Percentiles rank a stretch among this genome's conserved stretches.
phyloP scores from a whole-genome alignment of 2,329 filamentous ascomycete genomes.

The Colletotrichum zoysiae region DNA sequence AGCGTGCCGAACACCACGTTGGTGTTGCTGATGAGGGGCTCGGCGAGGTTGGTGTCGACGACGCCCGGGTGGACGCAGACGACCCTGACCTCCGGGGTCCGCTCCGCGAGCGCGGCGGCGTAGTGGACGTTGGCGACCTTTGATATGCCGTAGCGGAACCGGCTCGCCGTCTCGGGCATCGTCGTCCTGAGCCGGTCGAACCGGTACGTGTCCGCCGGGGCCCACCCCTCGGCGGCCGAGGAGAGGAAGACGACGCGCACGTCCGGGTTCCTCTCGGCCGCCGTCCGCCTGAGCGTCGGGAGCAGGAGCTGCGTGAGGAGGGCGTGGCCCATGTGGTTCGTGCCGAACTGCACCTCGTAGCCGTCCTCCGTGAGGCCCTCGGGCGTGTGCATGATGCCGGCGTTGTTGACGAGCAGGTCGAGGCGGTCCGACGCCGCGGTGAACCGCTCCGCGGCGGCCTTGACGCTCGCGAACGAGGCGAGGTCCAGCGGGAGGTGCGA shows the following conservation, averaged over 20 bases:
- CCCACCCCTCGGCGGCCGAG: slow-evolving; percentile 45
- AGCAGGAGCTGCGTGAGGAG: slow-evolving; percentile 45
- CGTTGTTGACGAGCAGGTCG: slow-evolving; percentile 50
- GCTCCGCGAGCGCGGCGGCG: slow-evolving; percentile 48
- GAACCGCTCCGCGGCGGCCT: slow-evolving; percentile 38
- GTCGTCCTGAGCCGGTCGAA: slow-evolving; percentile 49
- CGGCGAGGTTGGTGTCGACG: slow-evolving; percentile 47
- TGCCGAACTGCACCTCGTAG: slow-evolving; percentile 50
- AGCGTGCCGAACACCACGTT: slow-evolving; percentile 99
- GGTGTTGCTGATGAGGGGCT: slow-evolving; percentile 76
- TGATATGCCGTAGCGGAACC: slow-evolving; percentile 50
- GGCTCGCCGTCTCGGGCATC: slow-evolving; percentile 43
- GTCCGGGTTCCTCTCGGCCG: slow-evolving; percentile 31
- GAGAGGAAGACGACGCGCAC: slow-evolving; percentile 50
- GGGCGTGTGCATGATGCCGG: slow-evolving; percentile 47
- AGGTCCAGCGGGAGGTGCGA: slow-evolving; percentile 36
- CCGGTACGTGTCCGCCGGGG: slow-evolving; percentile 46
- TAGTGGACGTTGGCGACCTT: slow-evolving; percentile 52
- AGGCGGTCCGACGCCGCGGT: slow-evolving; percentile 42
- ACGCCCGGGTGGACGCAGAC: slow-evolving; percentile 49
- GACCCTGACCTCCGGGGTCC: slow-evolving; percentile 47
- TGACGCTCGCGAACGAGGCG: slow-evolving; percentile 39
- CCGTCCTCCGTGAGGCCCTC: slow-evolving; percentile 47
- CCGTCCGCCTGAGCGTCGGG: slow-evolving; percentile 45
- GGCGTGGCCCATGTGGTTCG: slow-evolving; percentile 49